Base-by-base conservation (phyloP, 805 yeast species). In the Starmerella riodocensis region DNA sequence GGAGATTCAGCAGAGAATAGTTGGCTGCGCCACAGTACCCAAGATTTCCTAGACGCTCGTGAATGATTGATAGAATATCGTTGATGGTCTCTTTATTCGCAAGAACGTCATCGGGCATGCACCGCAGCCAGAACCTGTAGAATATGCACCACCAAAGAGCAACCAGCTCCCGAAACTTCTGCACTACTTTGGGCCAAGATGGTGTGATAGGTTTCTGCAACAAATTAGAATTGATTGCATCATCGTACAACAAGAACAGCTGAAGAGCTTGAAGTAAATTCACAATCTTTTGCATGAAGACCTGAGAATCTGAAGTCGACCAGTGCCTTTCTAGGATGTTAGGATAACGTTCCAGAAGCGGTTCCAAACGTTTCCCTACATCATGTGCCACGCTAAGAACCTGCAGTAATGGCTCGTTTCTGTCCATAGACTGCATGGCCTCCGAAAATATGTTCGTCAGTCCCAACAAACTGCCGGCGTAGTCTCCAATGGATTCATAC, bases 31-130 rank as follows among this genome's bases (percentile, higher is more conserved):
- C 78, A 60, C 98, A 91, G 39, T 77, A 71, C 6, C 72, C 67
- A 29, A 82, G 61, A 2, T 58, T 51, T 0, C 96, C 96, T 8
- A 86, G 57, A 34, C 82, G 76, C 6, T 73, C 74, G 53, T 91
- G 99, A 1, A 83, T 54, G 5, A 72, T 57, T 29, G 74, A 67
- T 12, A 83, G 57, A 16, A 78, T 53, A 25, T 72, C 71, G 41
- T 64, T 57, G 23, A 64, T 49, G 1, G 44, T 43, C 24, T 53
- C 53, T 2, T 43, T 25, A 11, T 26, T 22, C 7, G 20, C 14
- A 4, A 46, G 36, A n/a, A 42, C 30, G 4, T 41, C 41, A 2
- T 29, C 51, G 1, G 53, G 50, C 6, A 56, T 51, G 36, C 51
- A 45, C 11, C 46, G 29, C 13, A 50, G 42, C 46, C 47, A 72